Percentiles rank a stretch among this genome's conserved stretches.
These are phyloP conservation scores for Stephania cephalantha DNA, from an alignment of 164 flowering plant species.

Conservation along the genomic window DNA sequence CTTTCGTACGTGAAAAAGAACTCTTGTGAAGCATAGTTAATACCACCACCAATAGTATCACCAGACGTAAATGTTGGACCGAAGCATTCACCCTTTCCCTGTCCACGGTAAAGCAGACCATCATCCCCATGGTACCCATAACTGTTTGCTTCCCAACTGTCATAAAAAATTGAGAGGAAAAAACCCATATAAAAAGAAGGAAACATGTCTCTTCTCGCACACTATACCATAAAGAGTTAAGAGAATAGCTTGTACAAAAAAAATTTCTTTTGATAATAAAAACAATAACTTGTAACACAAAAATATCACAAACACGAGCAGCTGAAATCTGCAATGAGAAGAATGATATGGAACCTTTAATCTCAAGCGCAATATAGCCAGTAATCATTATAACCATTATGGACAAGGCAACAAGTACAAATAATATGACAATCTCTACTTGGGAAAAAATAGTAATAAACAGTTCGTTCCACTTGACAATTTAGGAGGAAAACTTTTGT, in stretches of 20 bases:
- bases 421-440: too few relatives aligned
- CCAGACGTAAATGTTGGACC: constrained; percentile 84
- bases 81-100: constrained; percentile 76
- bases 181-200: neutral
- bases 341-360: neutral
- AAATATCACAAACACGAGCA: neutral
- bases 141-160: constrained; percentile 94
- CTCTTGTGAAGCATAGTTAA: constrained; percentile 84
- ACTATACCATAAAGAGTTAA: neutral
- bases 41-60: constrained; percentile 94
- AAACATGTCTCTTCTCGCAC: neutral
- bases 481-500: too few relatives aligned
- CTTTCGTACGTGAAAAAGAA: constrained; percentile 90
- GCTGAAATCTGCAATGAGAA: neutral
- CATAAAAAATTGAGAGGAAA: neutral
- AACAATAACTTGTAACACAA: neutral
- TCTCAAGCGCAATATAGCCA: neutral
- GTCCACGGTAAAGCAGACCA: constrained; percentile 88
- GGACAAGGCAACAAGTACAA: neutral
- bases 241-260: neutral
- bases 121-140: constrained; percentile 98
- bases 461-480: too few relatives aligned
- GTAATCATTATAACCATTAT: neutral
- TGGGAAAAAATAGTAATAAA: too few relatives aligned
- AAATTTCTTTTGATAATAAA: neutral